phyloP scores from a whole-genome alignment of 1,284 basidiomycete species.

The Cutaneotrichosporon arboriforme region DNA sequence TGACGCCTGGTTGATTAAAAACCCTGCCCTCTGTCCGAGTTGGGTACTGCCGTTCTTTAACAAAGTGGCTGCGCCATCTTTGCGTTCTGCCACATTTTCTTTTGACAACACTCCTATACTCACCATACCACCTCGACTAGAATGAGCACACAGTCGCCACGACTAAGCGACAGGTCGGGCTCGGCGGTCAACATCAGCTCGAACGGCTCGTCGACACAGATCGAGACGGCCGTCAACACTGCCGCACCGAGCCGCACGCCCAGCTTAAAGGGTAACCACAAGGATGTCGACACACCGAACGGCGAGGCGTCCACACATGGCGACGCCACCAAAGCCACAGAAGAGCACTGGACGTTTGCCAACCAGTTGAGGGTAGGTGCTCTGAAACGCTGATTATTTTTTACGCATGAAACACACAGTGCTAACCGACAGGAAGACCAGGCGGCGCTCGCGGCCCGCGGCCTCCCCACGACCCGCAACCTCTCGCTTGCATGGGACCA shows the following conservation, averaged over 20 bases:
- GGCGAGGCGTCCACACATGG: too few species aligned
- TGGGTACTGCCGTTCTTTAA: too few species aligned
- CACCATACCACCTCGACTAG: neutral
- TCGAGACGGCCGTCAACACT: neutral
- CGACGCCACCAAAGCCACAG: too few species aligned
- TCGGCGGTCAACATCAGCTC: neutral
- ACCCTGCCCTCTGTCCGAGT: too few species aligned
- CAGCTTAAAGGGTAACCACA: neutral
- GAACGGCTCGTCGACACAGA: neutral
- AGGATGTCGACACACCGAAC: neutral
- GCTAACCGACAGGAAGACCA: slow-evolving; percentile 6
- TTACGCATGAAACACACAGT: too few species aligned
- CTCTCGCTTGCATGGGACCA: slow-evolving; percentile 32
- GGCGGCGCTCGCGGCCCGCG: slow-evolving; percentile 5
- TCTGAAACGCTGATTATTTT: too few species aligned
- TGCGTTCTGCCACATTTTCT: neutral
- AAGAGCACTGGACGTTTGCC: neutral
- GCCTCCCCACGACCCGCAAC: slow-evolving; percentile 10
- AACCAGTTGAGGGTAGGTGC: neutral
- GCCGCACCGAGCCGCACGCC: neutral
- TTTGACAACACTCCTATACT: too few species aligned
- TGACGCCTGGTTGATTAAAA: too few species aligned
- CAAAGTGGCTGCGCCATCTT: too few species aligned
- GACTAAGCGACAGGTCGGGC: neutral
- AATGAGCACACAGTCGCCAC: neutral